Percentiles rank a stretch among this genome's conserved stretches.
These are phyloP conservation scores for Salvia splendens DNA, from an alignment of 257 asterid genomes.

Conservation along the genomic window DNA sequence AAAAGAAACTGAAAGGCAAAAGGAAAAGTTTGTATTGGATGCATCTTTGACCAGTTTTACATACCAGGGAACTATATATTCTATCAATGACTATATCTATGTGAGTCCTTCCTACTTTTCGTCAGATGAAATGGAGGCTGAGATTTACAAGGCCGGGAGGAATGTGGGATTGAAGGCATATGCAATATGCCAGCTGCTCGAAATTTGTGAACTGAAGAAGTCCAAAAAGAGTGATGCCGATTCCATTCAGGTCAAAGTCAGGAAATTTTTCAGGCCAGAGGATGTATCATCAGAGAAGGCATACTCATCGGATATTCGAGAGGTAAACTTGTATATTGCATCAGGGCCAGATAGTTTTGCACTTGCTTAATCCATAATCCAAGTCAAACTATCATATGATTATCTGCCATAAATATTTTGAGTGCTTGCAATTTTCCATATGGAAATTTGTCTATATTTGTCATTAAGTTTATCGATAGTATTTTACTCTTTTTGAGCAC, in stretches of 20 bases:
- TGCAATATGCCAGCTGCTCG: conserved; percentile 74
- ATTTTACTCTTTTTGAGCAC: conserved; percentile 2
- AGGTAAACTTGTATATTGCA: conserved; percentile 50
- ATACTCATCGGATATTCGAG: conserved; percentile 79
- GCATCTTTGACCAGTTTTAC: conserved; percentile 52
- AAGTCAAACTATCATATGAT: not conserved
- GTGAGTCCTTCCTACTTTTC: conserved; percentile 66
- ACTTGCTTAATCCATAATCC: conserved; percentile 7
- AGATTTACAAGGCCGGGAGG: conserved; percentile 73
- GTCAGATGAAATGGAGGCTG: conserved; percentile 60
- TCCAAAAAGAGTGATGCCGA: conserved; percentile 43
- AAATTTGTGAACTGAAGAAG: conserved; percentile 51
- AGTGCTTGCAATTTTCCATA: not conserved
- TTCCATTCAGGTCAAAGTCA: conserved; percentile 59
- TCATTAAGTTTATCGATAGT: conserved; percentile 8
- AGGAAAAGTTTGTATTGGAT: conserved; percentile 50
- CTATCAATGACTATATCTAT: conserved; percentile 66
- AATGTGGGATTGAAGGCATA: conserved; percentile 87
- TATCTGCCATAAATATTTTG: conserved; percentile 19
- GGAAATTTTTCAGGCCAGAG: conserved; percentile 89
- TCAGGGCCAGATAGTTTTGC: not conserved
- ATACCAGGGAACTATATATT: conserved; percentile 61
- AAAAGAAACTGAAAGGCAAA: conserved; percentile 42
- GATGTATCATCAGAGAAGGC: conserved; percentile 80
- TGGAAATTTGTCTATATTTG: not conserved